Percentiles rank a stretch among this genome's conserved stretches.
These are phyloP conservation scores for Sporobolus alterniflorus DNA, from an alignment of 202 grass and related monocot species.

Conservation along the genomic window DNA sequence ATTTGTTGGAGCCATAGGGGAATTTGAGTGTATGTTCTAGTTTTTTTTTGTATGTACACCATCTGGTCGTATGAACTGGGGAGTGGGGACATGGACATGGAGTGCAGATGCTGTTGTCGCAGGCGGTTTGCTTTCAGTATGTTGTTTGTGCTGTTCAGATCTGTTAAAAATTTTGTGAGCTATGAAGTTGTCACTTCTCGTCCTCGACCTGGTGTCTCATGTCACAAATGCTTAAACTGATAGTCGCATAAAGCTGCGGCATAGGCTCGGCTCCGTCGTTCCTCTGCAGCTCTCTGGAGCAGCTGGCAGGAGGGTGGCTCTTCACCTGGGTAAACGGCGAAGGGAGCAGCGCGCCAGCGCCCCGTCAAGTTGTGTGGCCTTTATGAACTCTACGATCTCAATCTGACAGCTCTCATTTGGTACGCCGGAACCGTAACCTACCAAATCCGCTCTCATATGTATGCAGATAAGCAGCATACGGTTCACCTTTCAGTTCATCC, in stretches of 20 bases:
- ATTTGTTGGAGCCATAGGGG: constrained; percentile 37
- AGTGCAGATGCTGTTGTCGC: constrained; percentile 35
- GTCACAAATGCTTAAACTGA: constrained; percentile 14
- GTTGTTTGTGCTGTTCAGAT: constrained; percentile 40
- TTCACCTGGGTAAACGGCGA: too few relatives aligned
- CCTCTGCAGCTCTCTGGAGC: too few relatives aligned
- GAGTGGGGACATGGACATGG: constrained; percentile 43
- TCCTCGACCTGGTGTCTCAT: not conserved
- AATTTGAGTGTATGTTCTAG: constrained; percentile 24
- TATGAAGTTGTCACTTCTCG: constrained; percentile 2
- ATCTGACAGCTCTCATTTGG: too few relatives aligned
- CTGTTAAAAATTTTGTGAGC: constrained; percentile 35
- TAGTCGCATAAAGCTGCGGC: not conserved
- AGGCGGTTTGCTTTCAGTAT: constrained; percentile 37
- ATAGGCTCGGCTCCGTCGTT: too few relatives aligned
- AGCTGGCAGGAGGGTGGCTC: too few relatives aligned
- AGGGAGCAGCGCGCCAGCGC: too few relatives aligned
- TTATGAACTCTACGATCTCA: too few relatives aligned
- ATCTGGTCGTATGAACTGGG: constrained; percentile 46
- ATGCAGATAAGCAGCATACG: constrained; percentile 14
- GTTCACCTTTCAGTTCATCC: constrained; percentile 11
- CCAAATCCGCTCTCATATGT: too few relatives aligned
- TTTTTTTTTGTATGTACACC: constrained; percentile 49
- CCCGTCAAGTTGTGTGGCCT: too few relatives aligned
- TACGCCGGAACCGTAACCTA: too few relatives aligned